A percentile compares a stretch with the other conserved stretches of the same genome.
Evolutionary conservation across 2,329 filamentous ascomycete species (phyloP).

Genomic region (Pyrenophora graminea): DNA sequence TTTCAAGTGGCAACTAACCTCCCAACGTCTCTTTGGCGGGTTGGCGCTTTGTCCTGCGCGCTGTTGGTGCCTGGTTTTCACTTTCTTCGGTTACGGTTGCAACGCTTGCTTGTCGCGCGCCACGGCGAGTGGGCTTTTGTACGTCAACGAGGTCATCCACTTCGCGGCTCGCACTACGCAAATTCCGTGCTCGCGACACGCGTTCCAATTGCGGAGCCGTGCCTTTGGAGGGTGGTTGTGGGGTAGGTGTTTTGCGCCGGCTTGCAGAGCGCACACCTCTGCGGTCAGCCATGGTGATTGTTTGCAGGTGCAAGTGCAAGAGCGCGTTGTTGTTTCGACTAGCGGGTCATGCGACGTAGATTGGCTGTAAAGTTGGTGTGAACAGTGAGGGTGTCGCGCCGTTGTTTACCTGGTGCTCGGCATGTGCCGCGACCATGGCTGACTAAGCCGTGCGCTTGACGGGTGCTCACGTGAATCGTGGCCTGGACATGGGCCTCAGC

Average conservation of each 20-base stretch:
- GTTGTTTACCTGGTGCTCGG: constrained; percentile 5
- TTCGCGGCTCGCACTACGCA: constrained; percentile 50
- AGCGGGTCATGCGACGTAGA: constrained; percentile 13
- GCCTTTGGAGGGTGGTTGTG: constrained; percentile 30
- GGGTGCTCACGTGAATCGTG: constrained; percentile 23
- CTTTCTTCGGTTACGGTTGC: constrained; percentile 33
- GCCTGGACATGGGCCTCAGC: constrained; percentile 3
- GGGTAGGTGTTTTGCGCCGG: constrained; percentile 42
- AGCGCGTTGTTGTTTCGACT: neutral
- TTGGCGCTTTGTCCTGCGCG: constrained; percentile 28
- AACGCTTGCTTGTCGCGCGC: constrained; percentile 35
- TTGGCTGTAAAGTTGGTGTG: constrained; percentile 1
- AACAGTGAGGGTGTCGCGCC: constrained; percentile 6
- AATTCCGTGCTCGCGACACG: constrained; percentile 33
- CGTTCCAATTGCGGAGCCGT: constrained; percentile 26
- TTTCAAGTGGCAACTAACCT: constrained; percentile 32
- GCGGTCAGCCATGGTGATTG: constrained; percentile 37
- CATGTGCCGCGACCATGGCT: constrained; percentile 8
- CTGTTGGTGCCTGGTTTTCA: constrained; percentile 20
- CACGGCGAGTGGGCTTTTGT: constrained; percentile 29
- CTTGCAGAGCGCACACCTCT: constrained; percentile 39
- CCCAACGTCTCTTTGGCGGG: constrained; percentile 26
- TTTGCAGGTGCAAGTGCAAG: neutral
- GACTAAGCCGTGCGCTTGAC: constrained; percentile 8
- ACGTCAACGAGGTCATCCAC: constrained; percentile 26